phyloP scores from a whole-genome alignment of 805 yeast genomes.

The Saturnispora bothae region DNA sequence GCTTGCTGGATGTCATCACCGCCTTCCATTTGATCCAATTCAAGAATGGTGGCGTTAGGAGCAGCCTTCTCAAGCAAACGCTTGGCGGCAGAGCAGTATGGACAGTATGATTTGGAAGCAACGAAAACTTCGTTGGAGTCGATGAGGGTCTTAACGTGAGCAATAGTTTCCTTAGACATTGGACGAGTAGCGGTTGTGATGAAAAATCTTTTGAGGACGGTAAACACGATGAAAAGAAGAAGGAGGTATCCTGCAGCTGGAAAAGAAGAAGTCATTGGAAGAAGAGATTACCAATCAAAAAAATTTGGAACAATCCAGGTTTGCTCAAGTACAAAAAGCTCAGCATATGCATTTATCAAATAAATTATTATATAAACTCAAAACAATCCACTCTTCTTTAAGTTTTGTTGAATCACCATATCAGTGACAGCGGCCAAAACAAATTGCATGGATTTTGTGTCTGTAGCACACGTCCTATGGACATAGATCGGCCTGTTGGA shows the following conservation, averaged over 20 bases:
- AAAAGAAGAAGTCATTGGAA: conserved; percentile 3
- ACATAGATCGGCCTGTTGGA: conserved; percentile 70
- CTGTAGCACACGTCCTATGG: conserved; percentile 94
- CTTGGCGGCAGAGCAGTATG: conserved; percentile 48
- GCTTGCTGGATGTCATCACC: conserved; percentile 80
- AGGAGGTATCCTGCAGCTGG: conserved; percentile 1
- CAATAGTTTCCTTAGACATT: conserved; percentile 46
- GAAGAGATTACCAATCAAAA: neutral
- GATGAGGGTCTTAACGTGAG: conserved; percentile 55
- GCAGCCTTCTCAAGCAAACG: conserved; percentile 28
- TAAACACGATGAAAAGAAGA: conserved; percentile 21
- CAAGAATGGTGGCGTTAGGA: conserved; percentile 42
- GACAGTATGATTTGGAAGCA: conserved; percentile 75
- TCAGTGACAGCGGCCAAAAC: conserved; percentile 91
- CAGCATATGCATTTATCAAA: too few relatives aligned
- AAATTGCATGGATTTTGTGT: conserved; percentile 76
- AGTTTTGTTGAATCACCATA: conserved; percentile 72
- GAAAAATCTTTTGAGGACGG: conserved; percentile 22
- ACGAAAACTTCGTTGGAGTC: conserved; percentile 58
- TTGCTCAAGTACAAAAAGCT: too few relatives aligned
- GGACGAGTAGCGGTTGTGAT: conserved; percentile 28
- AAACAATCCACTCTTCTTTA: conserved; percentile 68
- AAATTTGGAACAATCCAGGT: neutral
- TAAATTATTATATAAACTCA: too few relatives aligned
- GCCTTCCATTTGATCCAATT: conserved; percentile 45